Evolutionary conservation across 179 eudicot species (phyloP), one percentile per base, ranked within the genome.

Genomic region (Sideroxylon spinosum): DNA sequence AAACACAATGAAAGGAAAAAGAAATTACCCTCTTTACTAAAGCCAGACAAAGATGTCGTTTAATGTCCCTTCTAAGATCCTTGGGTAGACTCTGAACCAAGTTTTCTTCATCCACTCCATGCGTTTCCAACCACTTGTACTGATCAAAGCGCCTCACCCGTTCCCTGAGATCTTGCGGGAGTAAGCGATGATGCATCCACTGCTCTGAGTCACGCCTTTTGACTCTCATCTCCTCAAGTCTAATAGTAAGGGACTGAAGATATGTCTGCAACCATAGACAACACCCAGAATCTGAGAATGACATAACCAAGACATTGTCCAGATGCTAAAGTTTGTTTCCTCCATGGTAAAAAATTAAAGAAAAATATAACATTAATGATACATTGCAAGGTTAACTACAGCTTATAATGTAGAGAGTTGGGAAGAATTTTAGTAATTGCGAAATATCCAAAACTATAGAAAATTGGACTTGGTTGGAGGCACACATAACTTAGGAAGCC

Each of bases 151-250:
- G 96, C 80, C 98, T 90, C 32, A 93, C 98, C 48, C 98, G 91
- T 79, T 91, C 96, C 76, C 98, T 86, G 1, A 93, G 91, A 62
- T 93, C 96, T 44, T 78, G 90, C 1, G 98, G 98, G 59, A 93
- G 90, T 82, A 93, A 83, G 25, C 98, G 96, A 80, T 93, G 98
- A 80, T 92, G 98, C 98, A 93, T 93, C 96, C 98, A 93, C 83
- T 93, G 98, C 85, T 93, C 96, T 50, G 98, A 93, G 79, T 93
- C 98, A 67, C 96, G 98, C 83, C 98, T 91, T 87, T 93, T 93
- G 63, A 93, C 92, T 83, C 98, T 91, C 98, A 93, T 93, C 86
- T 93, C 98, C 82, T 93, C 98, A 74, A 93, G 93, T 19, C 96
- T 90, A 79, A 93, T 89, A 11, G 98, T 93, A 70, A 93, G 98